Evolutionary conservation across 148 eudicot genomes (phyloP).

Genomic region (Heliamphora exappendiculata): DNA sequence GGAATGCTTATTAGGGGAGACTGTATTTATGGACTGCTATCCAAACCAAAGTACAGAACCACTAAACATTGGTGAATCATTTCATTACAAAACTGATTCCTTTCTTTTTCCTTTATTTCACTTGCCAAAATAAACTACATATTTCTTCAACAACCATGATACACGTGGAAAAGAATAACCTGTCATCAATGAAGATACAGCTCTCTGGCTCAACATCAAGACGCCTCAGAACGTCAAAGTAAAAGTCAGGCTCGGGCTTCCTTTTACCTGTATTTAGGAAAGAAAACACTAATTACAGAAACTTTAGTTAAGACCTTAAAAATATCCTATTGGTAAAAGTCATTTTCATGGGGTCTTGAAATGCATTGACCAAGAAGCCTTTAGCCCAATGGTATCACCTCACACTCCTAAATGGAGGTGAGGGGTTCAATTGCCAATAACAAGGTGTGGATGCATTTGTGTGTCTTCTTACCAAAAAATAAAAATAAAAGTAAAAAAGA

Average conservation of each 20-base stretch:
- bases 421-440: no score
- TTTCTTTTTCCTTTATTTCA: not conserved
- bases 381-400: no score
- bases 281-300: not conserved
- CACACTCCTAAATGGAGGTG: no score
- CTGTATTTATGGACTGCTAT: not conserved
- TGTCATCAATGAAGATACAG: conserved; percentile 85
- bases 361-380: no score
- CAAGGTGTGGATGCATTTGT: no score
- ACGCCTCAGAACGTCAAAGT: conserved; percentile 48
- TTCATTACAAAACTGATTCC: not conserved
- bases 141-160: not conserved
- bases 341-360: not conserved
- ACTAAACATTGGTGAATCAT: not conserved
- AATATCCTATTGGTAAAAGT: not conserved
- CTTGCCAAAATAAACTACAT: not conserved
- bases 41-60: not conserved
- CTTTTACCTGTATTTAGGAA: conserved; percentile 53
- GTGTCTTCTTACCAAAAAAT: no score
- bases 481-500: no score
- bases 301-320: not conserved
- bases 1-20: not conserved
- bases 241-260: conserved; percentile 72
- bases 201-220: conserved; percentile 57
- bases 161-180: conserved; percentile 27